phyloP scores from a whole-genome alignment of 2,329 filamentous ascomycete species.

The Verticillium albo-atrum region DNA sequence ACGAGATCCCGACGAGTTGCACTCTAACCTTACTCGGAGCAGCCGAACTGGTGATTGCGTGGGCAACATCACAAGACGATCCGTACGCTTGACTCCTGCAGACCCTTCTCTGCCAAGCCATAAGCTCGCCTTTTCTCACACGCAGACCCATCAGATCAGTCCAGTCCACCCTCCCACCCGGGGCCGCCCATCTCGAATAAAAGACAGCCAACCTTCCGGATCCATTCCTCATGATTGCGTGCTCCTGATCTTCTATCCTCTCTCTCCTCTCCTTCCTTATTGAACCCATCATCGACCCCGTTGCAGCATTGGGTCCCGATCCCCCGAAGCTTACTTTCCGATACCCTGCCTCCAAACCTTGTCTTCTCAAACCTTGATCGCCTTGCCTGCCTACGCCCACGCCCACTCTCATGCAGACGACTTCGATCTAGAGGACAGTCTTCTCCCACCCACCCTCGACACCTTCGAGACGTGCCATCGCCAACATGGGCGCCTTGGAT shows the following conservation, averaged over 20 bases:
- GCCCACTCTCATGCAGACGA: background rate
- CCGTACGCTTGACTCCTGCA: background rate
- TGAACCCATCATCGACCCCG: background rate
- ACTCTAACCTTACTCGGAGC: background rate
- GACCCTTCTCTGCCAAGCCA: background rate
- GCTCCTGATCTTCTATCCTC: background rate
- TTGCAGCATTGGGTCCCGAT: background rate
- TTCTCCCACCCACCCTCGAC: background rate
- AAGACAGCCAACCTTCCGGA: background rate
- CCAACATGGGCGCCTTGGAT: background rate
- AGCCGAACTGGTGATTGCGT: background rate
- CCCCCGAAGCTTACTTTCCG: background rate
- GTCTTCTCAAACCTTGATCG: background rate
- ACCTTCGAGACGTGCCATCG: background rate
- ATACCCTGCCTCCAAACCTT: background rate
- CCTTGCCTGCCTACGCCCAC: background rate
- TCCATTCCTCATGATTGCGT: background rate
- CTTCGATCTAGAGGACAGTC: background rate
- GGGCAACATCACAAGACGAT: background rate
- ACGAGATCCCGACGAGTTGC: background rate
- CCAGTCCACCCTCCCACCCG: too few relatives aligned
- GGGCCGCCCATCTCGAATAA: background rate
- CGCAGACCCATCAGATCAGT: background rate
- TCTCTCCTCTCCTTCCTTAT: background rate
- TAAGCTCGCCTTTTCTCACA: background rate